Base-by-base conservation (phyloP, 1,284 basidiomycete genomes). In the Gymnopus androsaceus region DNA sequence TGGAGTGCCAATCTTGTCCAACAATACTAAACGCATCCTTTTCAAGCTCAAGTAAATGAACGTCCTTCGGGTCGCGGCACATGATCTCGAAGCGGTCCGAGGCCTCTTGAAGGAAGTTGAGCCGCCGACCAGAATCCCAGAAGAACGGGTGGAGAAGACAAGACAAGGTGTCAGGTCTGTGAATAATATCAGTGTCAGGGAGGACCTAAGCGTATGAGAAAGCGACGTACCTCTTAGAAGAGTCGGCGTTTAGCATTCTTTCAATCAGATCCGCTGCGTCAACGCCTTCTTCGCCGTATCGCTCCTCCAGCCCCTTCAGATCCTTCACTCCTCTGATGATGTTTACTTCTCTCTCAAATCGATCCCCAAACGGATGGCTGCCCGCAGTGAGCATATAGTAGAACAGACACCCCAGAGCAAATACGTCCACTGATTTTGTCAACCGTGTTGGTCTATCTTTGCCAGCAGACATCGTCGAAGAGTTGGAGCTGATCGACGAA, bases 71-170 rank as follows among this genome's bases (percentile, higher is more conserved):
- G 51, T 96, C 94, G 47, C 90, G 83, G 63, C 89, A 92, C 93
- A 99, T 96, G 67, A 95, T 95, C 73, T 99, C 96, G 70, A 99
- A 98, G 1, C 95, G 85, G 71, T 99, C 96, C 0, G 94, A 98
- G 0, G 94, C 93, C 63, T 99, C 96, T 72, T 97, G 95, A 14
- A 99, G 77, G 82, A 99, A 99, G 46, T 83, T 87, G 2, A 99
- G 77, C 33, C 95, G 83, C 62, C 91, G 87, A 12, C 82, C 86
- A 0, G 95, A 77, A 58, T 92, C 87, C 97, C 96, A 99, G 78
- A 98, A 99, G 79, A 94, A 97, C 0, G 96, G 96, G 72, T 99
- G 95, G 23, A 90, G 78, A 17, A 98, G 78, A 67, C 92, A 93
- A 33, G 85, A 85, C 11, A 84, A 83, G 3, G 95, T 97, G 59